Conservation (phyloP, 345 rosid genomes). For the Ailanthus altissimus region DNA sequence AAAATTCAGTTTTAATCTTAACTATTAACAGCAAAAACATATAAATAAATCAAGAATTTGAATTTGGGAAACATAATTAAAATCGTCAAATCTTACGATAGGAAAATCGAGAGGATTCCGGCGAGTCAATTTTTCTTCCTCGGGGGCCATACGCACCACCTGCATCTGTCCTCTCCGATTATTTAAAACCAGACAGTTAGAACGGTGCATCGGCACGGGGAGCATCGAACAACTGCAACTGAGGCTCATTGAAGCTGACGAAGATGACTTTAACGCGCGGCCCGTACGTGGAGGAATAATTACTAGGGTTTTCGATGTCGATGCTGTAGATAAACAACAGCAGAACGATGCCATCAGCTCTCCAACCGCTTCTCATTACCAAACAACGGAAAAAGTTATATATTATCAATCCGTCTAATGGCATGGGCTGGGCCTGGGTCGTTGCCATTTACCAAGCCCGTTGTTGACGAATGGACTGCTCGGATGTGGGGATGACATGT, state of each 20-base stretch:
- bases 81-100: slow-evolving; percentile 39
- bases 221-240: slow-evolving; percentile 23
- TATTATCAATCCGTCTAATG: not conserved
- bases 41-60: not conserved
- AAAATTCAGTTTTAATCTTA: not conserved
- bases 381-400: not conserved
- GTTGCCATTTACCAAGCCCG: not conserved
- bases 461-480: not conserved
- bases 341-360: slow-evolving; percentile 15
- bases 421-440: not conserved
- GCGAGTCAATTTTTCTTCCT: slow-evolving; percentile 70
- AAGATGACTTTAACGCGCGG: not conserved
- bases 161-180: slow-evolving; percentile 22
- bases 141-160: slow-evolving; percentile 74
- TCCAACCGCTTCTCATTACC: slow-evolving; percentile 4
- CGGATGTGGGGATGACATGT: not conserved
- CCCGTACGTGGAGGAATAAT: not conserved
- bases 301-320: slow-evolving; percentile 21
- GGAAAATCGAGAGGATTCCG: slow-evolving; percentile 74
- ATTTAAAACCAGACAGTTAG: slow-evolving; percentile 7
- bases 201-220: slow-evolving; percentile 16
- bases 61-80: not conserved
- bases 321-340: slow-evolving; percentile 10
- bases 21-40: not conserved
- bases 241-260: slow-evolving; percentile 21